Conservation (phyloP, 208 protist species). For the Leishmania mexicana region DNA sequence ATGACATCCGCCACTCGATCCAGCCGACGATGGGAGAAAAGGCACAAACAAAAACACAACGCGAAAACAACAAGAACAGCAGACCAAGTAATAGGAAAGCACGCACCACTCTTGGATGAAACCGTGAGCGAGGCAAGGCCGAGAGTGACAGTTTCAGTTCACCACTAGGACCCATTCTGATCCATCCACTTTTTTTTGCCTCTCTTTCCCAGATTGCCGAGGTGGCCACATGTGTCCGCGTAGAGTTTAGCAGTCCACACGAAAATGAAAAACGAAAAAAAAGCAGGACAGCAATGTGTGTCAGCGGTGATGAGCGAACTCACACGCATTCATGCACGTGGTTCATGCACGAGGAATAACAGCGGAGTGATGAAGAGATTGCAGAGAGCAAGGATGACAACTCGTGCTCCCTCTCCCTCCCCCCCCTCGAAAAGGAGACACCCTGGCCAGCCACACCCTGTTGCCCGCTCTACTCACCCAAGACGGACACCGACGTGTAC, state of each 20-base stretch:
- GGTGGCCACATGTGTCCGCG: neutral
- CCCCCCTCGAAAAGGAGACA: neutral
- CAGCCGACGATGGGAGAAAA: neutral
- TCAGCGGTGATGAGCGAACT: neutral
- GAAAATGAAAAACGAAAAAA: neutral
- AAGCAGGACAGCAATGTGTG: neutral
- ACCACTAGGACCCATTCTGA: neutral
- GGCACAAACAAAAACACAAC: neutral
- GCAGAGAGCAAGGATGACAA: neutral
- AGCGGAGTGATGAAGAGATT: neutral
- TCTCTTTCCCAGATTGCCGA: neutral
- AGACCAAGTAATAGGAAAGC: neutral
- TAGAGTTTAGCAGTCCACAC: neutral
- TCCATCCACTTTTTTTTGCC: neutral
- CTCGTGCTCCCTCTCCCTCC: neutral
- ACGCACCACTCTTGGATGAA: neutral
- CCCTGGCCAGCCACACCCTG: neutral
- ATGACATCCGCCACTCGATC: neutral
- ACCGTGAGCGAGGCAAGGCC: neutral
- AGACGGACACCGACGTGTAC: constrained; percentile 38
- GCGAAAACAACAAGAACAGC: neutral
- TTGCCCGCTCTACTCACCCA: neutral
- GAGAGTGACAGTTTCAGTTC: neutral
- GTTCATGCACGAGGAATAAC: neutral
- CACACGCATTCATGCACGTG: neutral